phyloP scores from a whole-genome alignment of 331 rosid genomes.

The Spiraea crenata region DNA sequence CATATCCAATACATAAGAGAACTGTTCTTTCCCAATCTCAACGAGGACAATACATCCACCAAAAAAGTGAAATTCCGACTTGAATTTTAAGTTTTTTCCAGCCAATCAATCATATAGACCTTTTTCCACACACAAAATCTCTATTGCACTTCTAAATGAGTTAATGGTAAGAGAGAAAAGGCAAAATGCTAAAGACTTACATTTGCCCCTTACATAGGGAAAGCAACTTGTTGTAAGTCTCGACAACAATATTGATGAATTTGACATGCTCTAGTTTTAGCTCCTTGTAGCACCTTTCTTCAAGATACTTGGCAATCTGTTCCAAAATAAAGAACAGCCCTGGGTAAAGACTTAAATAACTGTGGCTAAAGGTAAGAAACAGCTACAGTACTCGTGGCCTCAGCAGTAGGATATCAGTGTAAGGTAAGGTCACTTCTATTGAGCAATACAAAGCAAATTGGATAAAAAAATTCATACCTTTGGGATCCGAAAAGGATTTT shows the following conservation, averaged over 20 bases:
- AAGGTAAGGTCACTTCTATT: not conserved
- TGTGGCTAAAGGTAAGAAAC: not conserved
- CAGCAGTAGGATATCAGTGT: slow-evolving; percentile 20
- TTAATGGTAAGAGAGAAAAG: not conserved
- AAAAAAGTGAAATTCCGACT: not conserved
- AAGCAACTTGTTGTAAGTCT: slow-evolving; percentile 79
- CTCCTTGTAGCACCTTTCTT: slow-evolving; percentile 91
- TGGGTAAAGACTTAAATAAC: not conserved
- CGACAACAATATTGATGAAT: slow-evolving; percentile 57
- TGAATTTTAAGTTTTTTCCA: not conserved
- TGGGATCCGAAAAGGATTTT: slow-evolving; percentile 84
- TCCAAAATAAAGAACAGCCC: slow-evolving; percentile 15
- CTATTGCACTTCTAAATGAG: not conserved
- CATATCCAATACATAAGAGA: not conserved
- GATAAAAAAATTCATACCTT: slow-evolving; percentile 52
- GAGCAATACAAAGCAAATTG: not conserved
- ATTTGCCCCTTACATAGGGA: slow-evolving; percentile 82
- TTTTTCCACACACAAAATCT: not conserved
- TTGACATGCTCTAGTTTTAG: slow-evolving; percentile 68
- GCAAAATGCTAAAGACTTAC: slow-evolving; percentile 53
- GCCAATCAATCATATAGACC: slow-evolving; percentile 3
- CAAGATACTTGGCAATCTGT: slow-evolving; percentile 91
- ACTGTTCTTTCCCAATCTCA: not conserved
- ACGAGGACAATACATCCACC: not conserved
- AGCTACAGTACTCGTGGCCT: not conserved